Evolutionary conservation across 805 yeast species (phyloP).

Genomic region (Monosporozyma servazzii): DNA sequence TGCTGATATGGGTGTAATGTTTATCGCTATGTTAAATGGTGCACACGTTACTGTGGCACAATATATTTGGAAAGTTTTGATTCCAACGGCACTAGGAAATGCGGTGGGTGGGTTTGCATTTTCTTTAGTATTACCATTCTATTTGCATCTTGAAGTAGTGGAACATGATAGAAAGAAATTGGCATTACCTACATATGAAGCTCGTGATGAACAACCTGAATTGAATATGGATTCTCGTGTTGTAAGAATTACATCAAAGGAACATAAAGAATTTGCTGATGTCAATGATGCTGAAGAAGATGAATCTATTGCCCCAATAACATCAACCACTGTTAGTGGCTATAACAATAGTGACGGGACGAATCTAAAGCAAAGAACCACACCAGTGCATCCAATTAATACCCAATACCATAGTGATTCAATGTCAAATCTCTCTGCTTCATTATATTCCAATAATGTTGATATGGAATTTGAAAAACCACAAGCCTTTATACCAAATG

Average conservation of each 20-base stretch:
- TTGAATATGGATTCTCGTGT: slow-evolving; percentile 71
- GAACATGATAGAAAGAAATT: slow-evolving; percentile 57
- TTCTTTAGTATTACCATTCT: slow-evolving; percentile 59
- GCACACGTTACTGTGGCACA: slow-evolving; percentile 54
- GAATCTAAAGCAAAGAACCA: neutral
- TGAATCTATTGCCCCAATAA: neutral
- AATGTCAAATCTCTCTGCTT: neutral
- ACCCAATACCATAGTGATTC: neutral
- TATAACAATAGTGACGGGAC: neutral
- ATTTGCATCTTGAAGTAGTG: slow-evolving; percentile 60
- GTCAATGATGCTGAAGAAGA: slow-evolving; percentile 5
- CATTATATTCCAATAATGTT: slow-evolving; percentile 1
- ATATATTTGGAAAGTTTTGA: slow-evolving; percentile 62
- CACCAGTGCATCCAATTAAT: neutral
- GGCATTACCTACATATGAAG: slow-evolving; percentile 59
- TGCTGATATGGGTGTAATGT: slow-evolving; percentile 69
- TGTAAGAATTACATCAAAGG: slow-evolving; percentile 37
- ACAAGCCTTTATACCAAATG: neutral
- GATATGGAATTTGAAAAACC: neutral
- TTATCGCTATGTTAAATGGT: slow-evolving; percentile 59
- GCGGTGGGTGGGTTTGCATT: slow-evolving; percentile 70
- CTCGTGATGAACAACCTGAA: slow-evolving; percentile 74
- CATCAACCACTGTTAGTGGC: neutral
- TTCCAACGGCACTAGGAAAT: slow-evolving; percentile 69
- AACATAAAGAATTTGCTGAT: slow-evolving; percentile 6